These are phyloP conservation scores for Salvia sclarea DNA, from an alignment of 305 asterid genomes.

Conservation along the genomic window DNA sequence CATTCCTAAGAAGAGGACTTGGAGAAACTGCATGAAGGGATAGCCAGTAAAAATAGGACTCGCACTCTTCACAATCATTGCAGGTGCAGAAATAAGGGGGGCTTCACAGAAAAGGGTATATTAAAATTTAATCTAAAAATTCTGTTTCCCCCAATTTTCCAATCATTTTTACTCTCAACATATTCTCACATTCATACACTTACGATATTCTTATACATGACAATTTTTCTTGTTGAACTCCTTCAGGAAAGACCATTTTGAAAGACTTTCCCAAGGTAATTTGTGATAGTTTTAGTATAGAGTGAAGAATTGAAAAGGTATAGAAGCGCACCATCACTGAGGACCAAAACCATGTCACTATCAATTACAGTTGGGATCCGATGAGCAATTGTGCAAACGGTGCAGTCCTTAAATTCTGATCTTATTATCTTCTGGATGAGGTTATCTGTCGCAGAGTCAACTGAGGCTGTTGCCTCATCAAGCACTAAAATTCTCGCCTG, in stretches of 20 bases:
- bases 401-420: conserved; percentile 84
- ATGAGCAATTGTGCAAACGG: conserved; percentile 96
- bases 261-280: background rate
- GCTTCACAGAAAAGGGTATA: no score
- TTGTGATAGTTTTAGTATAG: background rate
- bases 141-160: background rate
- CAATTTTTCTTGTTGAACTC: background rate
- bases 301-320: conserved; percentile 22
- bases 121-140: no score
- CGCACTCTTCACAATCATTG: background rate
- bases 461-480: conserved; percentile 99
- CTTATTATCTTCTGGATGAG: conserved; percentile 93
- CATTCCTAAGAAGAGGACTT: background rate
- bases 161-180: background rate
- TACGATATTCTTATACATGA: background rate
- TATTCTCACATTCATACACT: background rate
- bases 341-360: conserved; percentile 96
- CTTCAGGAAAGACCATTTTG: background rate
- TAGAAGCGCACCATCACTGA: conserved; percentile 77
- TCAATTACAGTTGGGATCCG: conserved; percentile 99
- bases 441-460: conserved; percentile 97
- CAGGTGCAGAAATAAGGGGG: background rate
- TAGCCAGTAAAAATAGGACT: background rate
- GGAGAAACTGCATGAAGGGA: background rate
- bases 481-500: conserved; percentile 94